These are phyloP conservation scores for Leptomonas pyrrhocoris DNA, from an alignment of 208 protist genomes.

Conservation along the genomic window DNA sequence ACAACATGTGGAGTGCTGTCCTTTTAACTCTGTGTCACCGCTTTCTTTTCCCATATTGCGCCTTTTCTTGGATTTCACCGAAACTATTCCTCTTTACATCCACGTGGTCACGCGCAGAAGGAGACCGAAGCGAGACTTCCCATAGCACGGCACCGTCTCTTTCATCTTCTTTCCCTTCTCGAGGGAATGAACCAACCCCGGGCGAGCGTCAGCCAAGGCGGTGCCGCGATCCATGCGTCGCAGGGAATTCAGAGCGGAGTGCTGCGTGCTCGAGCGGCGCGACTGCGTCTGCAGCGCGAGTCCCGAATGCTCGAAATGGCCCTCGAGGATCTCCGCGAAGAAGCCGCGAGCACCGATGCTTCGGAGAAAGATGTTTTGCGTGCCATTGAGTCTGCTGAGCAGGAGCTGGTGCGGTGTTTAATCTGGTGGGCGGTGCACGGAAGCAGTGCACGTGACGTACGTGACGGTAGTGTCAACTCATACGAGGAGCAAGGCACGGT, in stretches of 20 bases:
- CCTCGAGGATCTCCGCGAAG: conserved; percentile 26
- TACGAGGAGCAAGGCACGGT: neutral
- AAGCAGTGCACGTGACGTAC: no score
- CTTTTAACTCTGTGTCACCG: no score
- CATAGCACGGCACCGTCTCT: no score
- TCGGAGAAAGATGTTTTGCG: neutral
- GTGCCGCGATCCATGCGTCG: neutral
- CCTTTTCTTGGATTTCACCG: no score
- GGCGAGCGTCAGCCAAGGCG: neutral
- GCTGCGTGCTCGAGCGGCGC: conserved; percentile 4
- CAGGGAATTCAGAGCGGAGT: neutral
- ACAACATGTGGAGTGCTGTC: no score
- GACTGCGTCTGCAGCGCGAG: conserved; percentile 17
- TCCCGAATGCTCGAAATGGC: conserved; percentile 26
- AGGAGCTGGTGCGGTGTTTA: conserved; percentile 15
- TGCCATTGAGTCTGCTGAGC: neutral
- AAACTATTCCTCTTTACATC: no score
- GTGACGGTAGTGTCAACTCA: no score
- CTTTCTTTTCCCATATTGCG: no score
- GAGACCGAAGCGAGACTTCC: no score
- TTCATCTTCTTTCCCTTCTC: no score
- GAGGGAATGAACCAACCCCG: no score
- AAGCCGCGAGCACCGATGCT: neutral
- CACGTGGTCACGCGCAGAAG: no score
- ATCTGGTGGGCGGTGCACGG: neutral